A percentile compares a stretch with the other conserved stretches of the same genome.
These are phyloP conservation scores for Scenedesmus sp. DNA, from an alignment of 163 green algal genomes.

Conservation along the genomic window DNA sequence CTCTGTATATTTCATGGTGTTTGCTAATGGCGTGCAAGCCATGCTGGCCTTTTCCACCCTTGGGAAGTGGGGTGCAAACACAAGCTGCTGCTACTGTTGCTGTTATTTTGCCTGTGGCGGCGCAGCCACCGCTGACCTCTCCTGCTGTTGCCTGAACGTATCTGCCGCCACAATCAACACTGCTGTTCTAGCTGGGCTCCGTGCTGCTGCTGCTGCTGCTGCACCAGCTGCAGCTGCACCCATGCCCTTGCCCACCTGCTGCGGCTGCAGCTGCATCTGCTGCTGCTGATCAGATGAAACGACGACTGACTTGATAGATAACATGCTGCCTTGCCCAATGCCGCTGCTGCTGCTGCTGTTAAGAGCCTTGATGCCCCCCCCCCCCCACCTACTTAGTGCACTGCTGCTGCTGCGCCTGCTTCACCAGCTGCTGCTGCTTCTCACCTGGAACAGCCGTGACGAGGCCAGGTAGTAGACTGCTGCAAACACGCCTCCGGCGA, in stretches of 20 bases:
- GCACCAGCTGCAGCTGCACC: too few species aligned
- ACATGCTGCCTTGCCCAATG: not conserved
- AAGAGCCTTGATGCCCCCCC: too few species aligned
- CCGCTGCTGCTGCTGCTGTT: not conserved
- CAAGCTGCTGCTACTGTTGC: too few species aligned
- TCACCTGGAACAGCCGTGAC: conserved; percentile 64
- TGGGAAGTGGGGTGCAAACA: too few species aligned
- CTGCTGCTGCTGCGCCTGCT: not conserved
- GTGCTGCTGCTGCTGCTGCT: not conserved
- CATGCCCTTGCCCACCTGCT: not conserved
- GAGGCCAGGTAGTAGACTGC: conserved; percentile 66
- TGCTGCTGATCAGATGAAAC: not conserved
- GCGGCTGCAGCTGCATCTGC: not conserved
- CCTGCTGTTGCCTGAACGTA: not conserved
- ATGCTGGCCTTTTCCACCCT: too few species aligned
- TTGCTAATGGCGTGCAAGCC: too few species aligned
- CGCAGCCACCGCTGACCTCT: too few species aligned
- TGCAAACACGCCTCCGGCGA: conserved; percentile 69
- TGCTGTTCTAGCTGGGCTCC: not conserved
- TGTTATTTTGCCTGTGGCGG: too few species aligned
- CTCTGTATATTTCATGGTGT: too few species aligned
- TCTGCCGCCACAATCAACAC: not conserved
- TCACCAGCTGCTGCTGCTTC: not conserved
- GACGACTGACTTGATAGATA: too few species aligned
- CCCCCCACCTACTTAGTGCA: not conserved